phyloP scores from a whole-genome alignment of 805 yeast species.

The Candida hungchunana region DNA sequence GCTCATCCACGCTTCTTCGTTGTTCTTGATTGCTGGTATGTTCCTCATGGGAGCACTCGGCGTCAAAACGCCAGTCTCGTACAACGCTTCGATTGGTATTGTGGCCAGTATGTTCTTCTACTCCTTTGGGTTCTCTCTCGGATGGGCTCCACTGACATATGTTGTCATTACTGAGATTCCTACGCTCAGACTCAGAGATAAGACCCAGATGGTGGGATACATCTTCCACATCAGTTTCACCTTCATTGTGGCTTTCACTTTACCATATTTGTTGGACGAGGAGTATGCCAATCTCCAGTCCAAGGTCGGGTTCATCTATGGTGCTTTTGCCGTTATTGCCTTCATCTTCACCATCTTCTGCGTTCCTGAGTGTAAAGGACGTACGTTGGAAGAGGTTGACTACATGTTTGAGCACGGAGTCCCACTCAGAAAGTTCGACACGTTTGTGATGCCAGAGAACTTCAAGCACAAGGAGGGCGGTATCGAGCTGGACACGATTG shows the following conservation, averaged over 20 bases:
- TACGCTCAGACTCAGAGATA: background rate
- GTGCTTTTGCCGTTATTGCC: background rate
- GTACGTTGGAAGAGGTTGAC: background rate
- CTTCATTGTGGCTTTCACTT: background rate
- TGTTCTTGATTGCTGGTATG: background rate
- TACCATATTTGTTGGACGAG: background rate
- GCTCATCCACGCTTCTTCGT: background rate
- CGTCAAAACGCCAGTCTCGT: background rate
- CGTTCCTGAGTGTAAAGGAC: background rate
- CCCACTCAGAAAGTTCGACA: background rate
- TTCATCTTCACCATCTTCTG: background rate
- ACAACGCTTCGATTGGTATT: background rate
- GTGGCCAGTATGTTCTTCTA: background rate
- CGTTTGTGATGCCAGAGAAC: too few species aligned
- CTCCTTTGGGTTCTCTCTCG: background rate
- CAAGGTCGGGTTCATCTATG: background rate
- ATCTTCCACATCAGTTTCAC: background rate
- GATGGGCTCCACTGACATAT: background rate
- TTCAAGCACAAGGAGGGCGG: too few species aligned
- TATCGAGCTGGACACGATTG: too few species aligned
- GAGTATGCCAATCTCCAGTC: background rate
- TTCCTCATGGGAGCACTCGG: background rate
- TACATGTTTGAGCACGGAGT: conserved; percentile 1
- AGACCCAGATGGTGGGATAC: conserved; percentile 1
- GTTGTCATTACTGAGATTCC: background rate